Base-by-base conservation (phyloP, 768 basidiomycete species). In the Galerina marginata region DNA sequence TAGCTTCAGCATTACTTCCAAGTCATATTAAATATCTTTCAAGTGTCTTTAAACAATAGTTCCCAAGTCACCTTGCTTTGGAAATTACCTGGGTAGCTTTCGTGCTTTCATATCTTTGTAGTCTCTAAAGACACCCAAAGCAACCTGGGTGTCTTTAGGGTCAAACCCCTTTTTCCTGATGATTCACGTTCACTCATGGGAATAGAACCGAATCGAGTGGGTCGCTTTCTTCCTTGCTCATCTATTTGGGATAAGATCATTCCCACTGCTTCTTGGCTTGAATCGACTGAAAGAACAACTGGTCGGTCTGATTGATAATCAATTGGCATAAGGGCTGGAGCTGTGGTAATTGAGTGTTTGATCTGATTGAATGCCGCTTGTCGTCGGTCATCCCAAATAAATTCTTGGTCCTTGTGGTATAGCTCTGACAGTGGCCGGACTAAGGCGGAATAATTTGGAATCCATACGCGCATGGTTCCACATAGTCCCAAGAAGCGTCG, bases 351-450 rank as follows among this genome's bases (percentile, higher is more conserved):
- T n/a, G 58, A 10, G 3, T 1, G 47, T 25, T 15, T 67, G 15
- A 16, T 26, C 40, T 51, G 56, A 65, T 37, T 20, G 25, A 68
- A 65, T 5, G 63, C 60, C 6, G 23, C 25, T 25, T 58, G 54
- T 46, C 72, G 65, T 9, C 68, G 60, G 6, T 67, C 50, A 9
- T 64, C 67, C 69, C 72, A 81, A 9, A 52, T 56, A 46, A 76
- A 78, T 0, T 61, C 62, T 0, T 56, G 42, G 2, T 61, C 61
- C 16, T 74, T 75, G 9, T 33, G 33, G 0, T 67, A 72, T 0
- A 77, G 50, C 4, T 67, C 36, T 0, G 71, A 56, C 0, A 78
- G 60, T 0, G 65, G 75, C 2, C 52, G 38, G 0, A 65, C 58
- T 1, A 67, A 52, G 0, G 51, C 6, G 0, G 68, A 58, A 33